Evolutionary conservation across 1,139 yeast species (phyloP), one percentile per base, ranked within the genome.

Genomic region (Candida glucosophila): DNA sequence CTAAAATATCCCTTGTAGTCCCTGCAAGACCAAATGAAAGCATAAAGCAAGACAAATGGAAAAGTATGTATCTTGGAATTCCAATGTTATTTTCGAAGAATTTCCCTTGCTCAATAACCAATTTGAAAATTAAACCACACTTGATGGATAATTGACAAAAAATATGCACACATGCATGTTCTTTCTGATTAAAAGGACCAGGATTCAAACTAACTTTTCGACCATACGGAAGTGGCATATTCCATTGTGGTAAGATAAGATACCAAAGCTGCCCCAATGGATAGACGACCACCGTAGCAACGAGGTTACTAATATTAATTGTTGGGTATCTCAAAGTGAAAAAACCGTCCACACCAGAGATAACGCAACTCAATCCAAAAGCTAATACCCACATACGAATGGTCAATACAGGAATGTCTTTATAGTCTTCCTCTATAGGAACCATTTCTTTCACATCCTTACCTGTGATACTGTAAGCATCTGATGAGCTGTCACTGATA

Each of bases 1-100:
- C 77, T 37, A 77, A 57, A 15, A 73, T 59, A 39, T 71, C 59
- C 41, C 73, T 57, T 24, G 66, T 61, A 32, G 73, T 34, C 23
- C 86, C 86, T 20, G 81, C 81, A 29, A 75, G 49, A 10, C 79
- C 74, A 36, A 74, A 72, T 8, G 85, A 85, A 26, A 77, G 58
- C 39, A 75, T 57, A 47, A 77, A 80, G 17, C 79, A 67, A 14
- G 74, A 52, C 41, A 73, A 51, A 28, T 67, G 59, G 18, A 73
- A 65, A 28, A 73, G 49, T 19, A 76, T 49, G 33, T 48, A 58
- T 29, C 52, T 56, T 6, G 65, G 66, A 39, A 57, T 49, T 15
- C 57, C 55, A 26, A 56, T 49, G 32, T 59, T 60, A 35, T 59
- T 52, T 20, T 57, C 47, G 46, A 67, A 71, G 47, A 65, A 77